A percentile compares a stretch with the other conserved stretches of the same genome.
phyloP scores from a whole-genome alignment of 768 basidiomycete species.

The Rhizopogon rudus region DNA sequence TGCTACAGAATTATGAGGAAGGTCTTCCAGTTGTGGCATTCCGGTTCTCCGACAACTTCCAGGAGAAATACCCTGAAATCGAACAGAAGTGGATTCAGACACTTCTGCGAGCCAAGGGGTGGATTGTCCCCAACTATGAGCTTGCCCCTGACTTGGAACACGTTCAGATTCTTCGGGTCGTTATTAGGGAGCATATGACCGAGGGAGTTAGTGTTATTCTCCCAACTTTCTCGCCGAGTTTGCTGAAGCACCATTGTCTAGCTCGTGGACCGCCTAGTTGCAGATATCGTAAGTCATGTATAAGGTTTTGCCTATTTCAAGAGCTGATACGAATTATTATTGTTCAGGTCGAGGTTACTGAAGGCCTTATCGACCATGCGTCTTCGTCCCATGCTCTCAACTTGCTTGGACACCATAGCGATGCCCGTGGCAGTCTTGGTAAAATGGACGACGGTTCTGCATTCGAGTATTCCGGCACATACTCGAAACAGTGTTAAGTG shows the following conservation, averaged over 20 bases:
- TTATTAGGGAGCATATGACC: constrained; percentile 51
- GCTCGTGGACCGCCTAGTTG: constrained; percentile 60
- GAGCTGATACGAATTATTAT: background rate
- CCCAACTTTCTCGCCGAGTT: constrained; percentile 14
- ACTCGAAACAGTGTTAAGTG: constrained; percentile 58
- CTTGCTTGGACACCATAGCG: constrained; percentile 28
- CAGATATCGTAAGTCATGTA: constrained; percentile 53
- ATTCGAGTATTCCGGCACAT: constrained; percentile 53
- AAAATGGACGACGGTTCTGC: constrained; percentile 45
- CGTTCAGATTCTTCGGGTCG: constrained; percentile 58
- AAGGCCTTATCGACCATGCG: constrained; percentile 43
- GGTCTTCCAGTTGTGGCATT: constrained; percentile 52
- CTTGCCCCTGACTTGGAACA: constrained; percentile 47
- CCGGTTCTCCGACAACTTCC: constrained; percentile 51
- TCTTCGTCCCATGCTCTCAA: constrained; percentile 51
- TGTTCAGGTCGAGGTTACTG: constrained; percentile 57
- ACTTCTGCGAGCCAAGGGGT: constrained; percentile 41
- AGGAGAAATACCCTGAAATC: constrained; percentile 46
- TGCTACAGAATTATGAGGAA: constrained; percentile 37
- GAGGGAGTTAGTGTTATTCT: constrained; percentile 37
- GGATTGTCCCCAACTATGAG: constrained; percentile 61
- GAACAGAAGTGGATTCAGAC: constrained; percentile 57
- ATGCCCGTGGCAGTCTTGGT: constrained; percentile 28
- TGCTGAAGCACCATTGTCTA: constrained; percentile 17
- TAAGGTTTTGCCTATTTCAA: background rate